Conservation (phyloP, 2,329 filamentous ascomycete genomes). For the Verticillium tricorpus region DNA sequence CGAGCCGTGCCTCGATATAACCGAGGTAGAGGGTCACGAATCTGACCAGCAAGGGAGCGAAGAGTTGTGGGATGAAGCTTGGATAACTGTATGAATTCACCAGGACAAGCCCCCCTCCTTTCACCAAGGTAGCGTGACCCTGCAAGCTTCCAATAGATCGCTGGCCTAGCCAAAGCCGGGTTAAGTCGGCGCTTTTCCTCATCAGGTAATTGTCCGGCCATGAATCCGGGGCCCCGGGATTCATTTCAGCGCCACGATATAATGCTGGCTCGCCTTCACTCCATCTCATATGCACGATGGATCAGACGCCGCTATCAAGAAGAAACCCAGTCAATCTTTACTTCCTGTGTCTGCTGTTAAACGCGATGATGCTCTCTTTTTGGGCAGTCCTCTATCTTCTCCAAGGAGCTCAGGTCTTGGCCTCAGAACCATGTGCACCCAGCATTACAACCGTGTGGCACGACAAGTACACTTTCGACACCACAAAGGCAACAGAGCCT, state of each 20-base stretch:
- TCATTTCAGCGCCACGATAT: background rate
- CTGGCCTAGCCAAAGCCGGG: too few relatives aligned
- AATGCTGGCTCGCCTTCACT: too few relatives aligned
- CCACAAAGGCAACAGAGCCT: constrained; percentile 6
- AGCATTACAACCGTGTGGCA: constrained; percentile 15
- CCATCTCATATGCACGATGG: too few relatives aligned
- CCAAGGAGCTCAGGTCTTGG: background rate
- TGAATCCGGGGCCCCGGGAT: background rate
- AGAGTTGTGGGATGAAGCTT: too few relatives aligned
- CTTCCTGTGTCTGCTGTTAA: too few relatives aligned
- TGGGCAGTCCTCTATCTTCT: background rate
- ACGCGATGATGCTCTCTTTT: too few relatives aligned
- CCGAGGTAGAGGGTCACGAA: background rate
- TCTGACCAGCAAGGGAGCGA: too few relatives aligned
- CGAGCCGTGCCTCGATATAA: background rate
- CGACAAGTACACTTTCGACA: constrained; percentile 12
- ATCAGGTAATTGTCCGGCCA: background rate
- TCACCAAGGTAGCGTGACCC: too few relatives aligned
- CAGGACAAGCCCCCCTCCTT: too few relatives aligned
- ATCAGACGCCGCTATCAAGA: too few relatives aligned
- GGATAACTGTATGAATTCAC: too few relatives aligned
- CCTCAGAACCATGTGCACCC: background rate
- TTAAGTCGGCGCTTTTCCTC: background rate
- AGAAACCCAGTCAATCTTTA: too few relatives aligned
- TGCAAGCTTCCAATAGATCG: background rate